Base-by-base conservation (phyloP, 1,284 basidiomycete genomes). In the Rugosomyces carneus region DNA sequence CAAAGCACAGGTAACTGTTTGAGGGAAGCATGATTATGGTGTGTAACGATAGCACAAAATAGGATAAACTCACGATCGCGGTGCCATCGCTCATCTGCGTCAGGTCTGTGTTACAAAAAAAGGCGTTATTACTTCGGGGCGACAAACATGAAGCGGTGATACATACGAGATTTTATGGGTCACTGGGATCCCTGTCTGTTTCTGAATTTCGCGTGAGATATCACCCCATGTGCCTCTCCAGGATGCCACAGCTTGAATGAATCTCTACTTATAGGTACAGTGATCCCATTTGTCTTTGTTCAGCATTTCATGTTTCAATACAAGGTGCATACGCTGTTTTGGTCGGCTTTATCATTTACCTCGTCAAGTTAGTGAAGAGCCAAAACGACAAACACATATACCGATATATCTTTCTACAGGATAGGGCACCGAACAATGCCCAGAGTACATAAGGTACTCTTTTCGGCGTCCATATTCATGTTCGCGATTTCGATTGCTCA, bases 191-290 rank as follows among this genome's bases (percentile, higher is more conserved):
- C 52, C 47, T 23, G 47, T 53, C 39, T 53, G 52, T 37, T 36
- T 53, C 23, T 51, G 27, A 18, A 51, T 53, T 16, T 53, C 52
- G 16, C 49, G 47, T 13, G 50, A 46, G 16, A 51, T 41, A 21
- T 47, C 37, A 5, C 47, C 50, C 49, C 49, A 53, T 32, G 47
- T 53, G 19, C 52, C 52, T 11, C 52, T 44, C 52, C 50, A 53
- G 6, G 52, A 53, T 31, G 35, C 52, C 20, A 51, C 24, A 26
- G 24, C 24, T 26, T 26, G 24, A 10, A 26, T 26, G 53, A 54
- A 23, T 54, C 53, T n/a, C 13, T 52, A 26, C 43, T 50, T 9
- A 34, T 50, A 13, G 53, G 51, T 54, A 37, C 44, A 47, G 7
- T 31, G 6, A 8, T n/a, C 29, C 3, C 13, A 8, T 4, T 11